Conservation (phyloP, 768 basidiomycete species). For the Kwoniella newhampshirensis region DNA sequence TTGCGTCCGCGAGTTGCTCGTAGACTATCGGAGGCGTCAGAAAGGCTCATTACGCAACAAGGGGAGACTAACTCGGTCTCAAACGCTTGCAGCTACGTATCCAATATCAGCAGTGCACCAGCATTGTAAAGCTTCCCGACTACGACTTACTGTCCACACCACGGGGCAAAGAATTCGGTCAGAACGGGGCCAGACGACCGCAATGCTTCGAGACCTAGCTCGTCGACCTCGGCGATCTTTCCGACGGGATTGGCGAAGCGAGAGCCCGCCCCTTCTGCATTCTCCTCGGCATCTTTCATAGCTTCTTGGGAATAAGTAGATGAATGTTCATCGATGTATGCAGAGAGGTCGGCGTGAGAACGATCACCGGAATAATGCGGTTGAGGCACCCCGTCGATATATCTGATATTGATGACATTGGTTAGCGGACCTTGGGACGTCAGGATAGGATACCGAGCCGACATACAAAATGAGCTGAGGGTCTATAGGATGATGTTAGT, state of each 20-base stretch:
- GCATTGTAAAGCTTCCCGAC: background rate
- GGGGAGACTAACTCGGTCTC: conserved; percentile 59
- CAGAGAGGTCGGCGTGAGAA: conserved; percentile 60
- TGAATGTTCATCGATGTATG: conserved; percentile 60
- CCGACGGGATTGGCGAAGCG: conserved; percentile 55
- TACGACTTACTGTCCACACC: conserved; percentile 73
- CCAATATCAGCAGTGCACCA: conserved; percentile 18
- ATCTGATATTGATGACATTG: conserved; percentile 5
- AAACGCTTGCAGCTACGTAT: conserved; percentile 74
- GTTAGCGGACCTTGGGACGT: too few relatives aligned
- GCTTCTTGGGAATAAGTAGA: conserved; percentile 27
- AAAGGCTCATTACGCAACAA: too few relatives aligned
- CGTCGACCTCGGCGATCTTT: conserved; percentile 55
- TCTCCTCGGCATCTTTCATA: background rate
- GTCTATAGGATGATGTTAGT: conserved; percentile 46
- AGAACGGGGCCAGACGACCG: conserved; percentile 61
- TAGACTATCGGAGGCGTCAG: conserved; percentile 58
- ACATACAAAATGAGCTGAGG: conserved; percentile 71
- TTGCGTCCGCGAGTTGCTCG: conserved; percentile 67
- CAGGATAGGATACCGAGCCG: background rate
- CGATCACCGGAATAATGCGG: conserved; percentile 63
- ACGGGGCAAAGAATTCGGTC: conserved; percentile 87
- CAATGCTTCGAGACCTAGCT: conserved; percentile 34
- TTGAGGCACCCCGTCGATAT: conserved; percentile 63
- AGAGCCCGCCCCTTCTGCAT: conserved; percentile 6